Base-by-base conservation (phyloP, 1,139 yeast species). In the Kluyveromyces sp. region DNA sequence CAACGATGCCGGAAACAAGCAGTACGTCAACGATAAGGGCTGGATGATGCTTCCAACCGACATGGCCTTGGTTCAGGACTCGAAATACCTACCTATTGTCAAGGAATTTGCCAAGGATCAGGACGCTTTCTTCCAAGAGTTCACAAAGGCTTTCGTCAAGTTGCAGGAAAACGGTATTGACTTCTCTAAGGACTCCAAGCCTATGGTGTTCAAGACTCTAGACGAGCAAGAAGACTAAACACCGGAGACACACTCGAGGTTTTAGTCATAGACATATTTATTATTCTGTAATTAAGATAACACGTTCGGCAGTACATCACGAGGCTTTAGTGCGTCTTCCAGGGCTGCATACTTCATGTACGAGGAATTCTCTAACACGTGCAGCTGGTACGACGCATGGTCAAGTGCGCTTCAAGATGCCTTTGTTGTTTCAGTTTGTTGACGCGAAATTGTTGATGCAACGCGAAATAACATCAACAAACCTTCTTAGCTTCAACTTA, bases 31-130 rank as follows among this genome's bases (percentile, higher is more conserved):
- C 58, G 78, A 75, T 52, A 82, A 76, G 52, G 81, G 83, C 42
- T 75, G 81, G 56, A 87, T 87, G 96, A 87, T 87, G 96, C 70
- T 87, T 58, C 94, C 94, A 38, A 76, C 95, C 25, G 96, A 87
- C 62, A 75, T 78, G 68, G 83, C 89, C 2, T 66, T 87, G 55
- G 70, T 79, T 46, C 77, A 80, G 60, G 92, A 83, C 60, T 70
- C 77, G 40, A 70, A 69, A 49, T 86, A 83, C 64, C 66, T 71
- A 58, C 74, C 77, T 61, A 78, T 80, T 68, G 92, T 81, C 43
- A 75, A 77, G 60, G 67, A 69, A 58, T 87, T 80, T 61, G 95
- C 96, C 26, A 71, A 72, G 36, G 87, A 85, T 65, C 74, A 78
- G 56, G 79, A 77, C 39, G 61, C 70, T 41, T 87, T 82, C 71